phyloP scores from a whole-genome alignment of 495 filamentous ascomycete genomes.

The Rhypophila decipiens region DNA sequence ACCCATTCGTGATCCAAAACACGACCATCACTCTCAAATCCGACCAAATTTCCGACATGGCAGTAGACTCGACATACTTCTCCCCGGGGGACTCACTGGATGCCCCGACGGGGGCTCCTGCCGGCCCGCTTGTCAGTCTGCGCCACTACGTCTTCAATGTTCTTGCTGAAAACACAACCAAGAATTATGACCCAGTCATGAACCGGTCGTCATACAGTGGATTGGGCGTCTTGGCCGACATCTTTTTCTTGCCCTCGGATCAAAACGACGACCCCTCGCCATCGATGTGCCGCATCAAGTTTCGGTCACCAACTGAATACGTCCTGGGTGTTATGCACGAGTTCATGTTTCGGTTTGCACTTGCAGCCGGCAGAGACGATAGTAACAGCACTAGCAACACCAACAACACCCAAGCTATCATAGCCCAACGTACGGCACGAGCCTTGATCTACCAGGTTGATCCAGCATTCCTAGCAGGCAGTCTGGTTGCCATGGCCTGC shows the following conservation, averaged over 20 bases:
- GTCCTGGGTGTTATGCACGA: neutral
- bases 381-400: too few relatives aligned
- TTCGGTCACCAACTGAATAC: neutral
- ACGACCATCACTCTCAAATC: slow-evolving; percentile 1
- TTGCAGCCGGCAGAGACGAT: neutral
- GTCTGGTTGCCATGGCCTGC: neutral
- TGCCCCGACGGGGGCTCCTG: neutral
- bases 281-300: too few relatives aligned
- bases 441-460: neutral
- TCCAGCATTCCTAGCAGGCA: neutral
- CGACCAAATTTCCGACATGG: neutral
- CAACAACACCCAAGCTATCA: neutral
- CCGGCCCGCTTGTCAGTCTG: neutral
- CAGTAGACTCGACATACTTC: neutral
- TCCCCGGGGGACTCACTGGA: neutral
- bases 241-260: neutral
- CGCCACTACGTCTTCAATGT: neutral
- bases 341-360: neutral
- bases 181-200: neutral
- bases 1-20: slow-evolving; percentile 11
- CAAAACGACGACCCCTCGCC: too few relatives aligned
- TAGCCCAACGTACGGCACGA: neutral
- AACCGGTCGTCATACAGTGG: neutral
- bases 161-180: slow-evolving; percentile 1
- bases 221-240: neutral